These are phyloP conservation scores for Lipomyces kockii DNA, from an alignment of 805 yeast genomes.

Conservation along the genomic window DNA sequence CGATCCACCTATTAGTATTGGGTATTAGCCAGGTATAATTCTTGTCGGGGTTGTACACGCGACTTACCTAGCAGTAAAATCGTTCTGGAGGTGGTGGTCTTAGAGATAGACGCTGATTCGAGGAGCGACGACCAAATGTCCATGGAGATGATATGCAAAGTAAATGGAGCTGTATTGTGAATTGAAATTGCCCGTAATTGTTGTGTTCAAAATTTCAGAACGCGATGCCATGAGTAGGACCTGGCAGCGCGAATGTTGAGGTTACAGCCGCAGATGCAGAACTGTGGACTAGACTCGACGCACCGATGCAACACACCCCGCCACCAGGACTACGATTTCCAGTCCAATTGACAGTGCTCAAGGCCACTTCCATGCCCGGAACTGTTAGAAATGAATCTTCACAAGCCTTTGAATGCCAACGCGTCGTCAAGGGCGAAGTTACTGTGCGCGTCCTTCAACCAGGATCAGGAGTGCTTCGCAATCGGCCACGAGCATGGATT, in stretches of 20 bases:
- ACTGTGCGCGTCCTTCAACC: constrained; percentile 74
- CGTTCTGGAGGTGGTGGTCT: constrained; percentile 9
- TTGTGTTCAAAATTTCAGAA: too few species aligned
- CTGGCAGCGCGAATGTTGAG: too few species aligned
- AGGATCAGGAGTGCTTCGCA: constrained; percentile 89
- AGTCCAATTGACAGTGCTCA: background rate
- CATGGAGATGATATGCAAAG: background rate
- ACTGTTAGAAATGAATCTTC: constrained; percentile 30
- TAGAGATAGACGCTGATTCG: constrained; percentile 13
- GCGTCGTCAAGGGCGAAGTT: constrained; percentile 42
- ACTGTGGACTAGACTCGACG: background rate
- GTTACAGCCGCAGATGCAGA: background rate
- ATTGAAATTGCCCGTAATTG: background rate
- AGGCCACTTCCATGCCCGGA: background rate
- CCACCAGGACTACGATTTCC: background rate
- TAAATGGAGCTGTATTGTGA: background rate
- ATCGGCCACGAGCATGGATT: constrained; percentile 82
- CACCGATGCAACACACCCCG: background rate
- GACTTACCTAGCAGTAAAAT: constrained; percentile 22
- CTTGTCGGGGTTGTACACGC: background rate
- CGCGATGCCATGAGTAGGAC: too few species aligned
- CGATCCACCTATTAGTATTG: constrained; percentile 13
- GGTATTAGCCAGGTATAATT: background rate
- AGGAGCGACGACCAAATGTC: constrained; percentile 31
- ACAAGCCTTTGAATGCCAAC: constrained; percentile 28